These are phyloP conservation scores for Triticum turgidum DNA, from an alignment of 176 grass and related monocot genomes.

Conservation along the genomic window DNA sequence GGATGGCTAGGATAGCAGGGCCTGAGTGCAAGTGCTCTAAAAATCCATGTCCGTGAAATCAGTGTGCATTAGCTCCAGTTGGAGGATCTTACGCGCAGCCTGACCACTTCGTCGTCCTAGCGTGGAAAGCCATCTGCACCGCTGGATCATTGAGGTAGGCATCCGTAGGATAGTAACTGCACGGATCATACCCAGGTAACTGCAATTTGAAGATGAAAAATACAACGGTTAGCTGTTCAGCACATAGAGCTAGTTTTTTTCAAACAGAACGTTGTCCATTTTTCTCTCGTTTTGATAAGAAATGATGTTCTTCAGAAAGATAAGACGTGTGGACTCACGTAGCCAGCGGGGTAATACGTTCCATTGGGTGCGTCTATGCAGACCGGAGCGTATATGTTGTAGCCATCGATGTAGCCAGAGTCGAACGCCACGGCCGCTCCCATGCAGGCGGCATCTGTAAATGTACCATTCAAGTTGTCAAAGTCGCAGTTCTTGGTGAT, in stretches of 20 bases:
- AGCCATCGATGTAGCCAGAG: background rate
- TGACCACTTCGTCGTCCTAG: background rate
- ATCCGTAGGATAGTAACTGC: background rate
- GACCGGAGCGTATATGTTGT: conserved; percentile 53
- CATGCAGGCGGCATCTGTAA: background rate
- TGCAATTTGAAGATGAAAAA: background rate
- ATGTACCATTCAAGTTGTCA: background rate
- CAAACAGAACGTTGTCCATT: too few relatives aligned
- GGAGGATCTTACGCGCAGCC: background rate
- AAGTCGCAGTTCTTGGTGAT: conserved; percentile 41
- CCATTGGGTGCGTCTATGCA: conserved; percentile 19
- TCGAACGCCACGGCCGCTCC: background rate
- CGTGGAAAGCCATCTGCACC: background rate
- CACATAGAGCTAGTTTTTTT: background rate
- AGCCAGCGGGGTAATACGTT: conserved; percentile 10
- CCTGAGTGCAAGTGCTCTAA: too few relatives aligned
- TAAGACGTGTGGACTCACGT: conserved; percentile 7
- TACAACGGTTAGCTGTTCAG: background rate
- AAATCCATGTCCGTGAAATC: background rate
- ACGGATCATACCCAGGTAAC: conserved; percentile 42
- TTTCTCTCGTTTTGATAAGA: too few relatives aligned
- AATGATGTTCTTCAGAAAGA: background rate
- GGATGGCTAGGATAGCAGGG: too few relatives aligned
- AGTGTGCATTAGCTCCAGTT: background rate
- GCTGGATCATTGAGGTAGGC: conserved; percentile 3